Percentiles rank a stretch among this genome's conserved stretches.
These are phyloP conservation scores for Balansia obtecta DNA, from an alignment of 2,329 filamentous ascomycete species.

Conservation along the genomic window DNA sequence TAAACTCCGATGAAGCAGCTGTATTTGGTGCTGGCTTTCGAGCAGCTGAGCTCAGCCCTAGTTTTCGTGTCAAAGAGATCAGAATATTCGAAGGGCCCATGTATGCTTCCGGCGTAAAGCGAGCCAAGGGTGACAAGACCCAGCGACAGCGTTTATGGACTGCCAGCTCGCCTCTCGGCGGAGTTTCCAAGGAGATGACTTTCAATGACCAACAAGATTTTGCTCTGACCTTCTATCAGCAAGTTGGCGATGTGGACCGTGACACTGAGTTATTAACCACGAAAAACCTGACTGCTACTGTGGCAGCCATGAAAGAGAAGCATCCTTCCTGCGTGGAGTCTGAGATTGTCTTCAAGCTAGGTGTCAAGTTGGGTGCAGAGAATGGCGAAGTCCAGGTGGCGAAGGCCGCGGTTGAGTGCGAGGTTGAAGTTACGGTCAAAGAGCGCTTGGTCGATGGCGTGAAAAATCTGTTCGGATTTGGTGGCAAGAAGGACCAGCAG, in stretches of 20 bases:
- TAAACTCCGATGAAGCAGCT: constrained; percentile 93
- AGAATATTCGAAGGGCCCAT: constrained; percentile 62
- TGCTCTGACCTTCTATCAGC: constrained; percentile 66
- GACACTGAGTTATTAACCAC: constrained; percentile 58
- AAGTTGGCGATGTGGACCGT: constrained; percentile 44
- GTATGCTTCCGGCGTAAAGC: constrained; percentile 67
- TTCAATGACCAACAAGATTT: constrained; percentile 79
- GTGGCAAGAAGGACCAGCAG: constrained; percentile 72
- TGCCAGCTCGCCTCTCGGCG: constrained; percentile 60
- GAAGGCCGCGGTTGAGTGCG: constrained; percentile 71
- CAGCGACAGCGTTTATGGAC: constrained; percentile 77
- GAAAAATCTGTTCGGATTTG: constrained; percentile 92
- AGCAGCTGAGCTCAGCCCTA: constrained; percentile 81
- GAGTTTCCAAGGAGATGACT: constrained; percentile 68
- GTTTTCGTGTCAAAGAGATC: constrained; percentile 97
- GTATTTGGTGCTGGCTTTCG: constrained; percentile 94
- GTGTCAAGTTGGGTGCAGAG: constrained; percentile 56
- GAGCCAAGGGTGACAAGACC: constrained; percentile 54
- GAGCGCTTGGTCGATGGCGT: constrained; percentile 83
- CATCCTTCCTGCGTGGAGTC: constrained; percentile 59
- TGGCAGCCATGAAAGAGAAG: constrained; percentile 65
- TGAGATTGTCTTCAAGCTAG: constrained; percentile 71
- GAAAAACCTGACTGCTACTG: constrained; percentile 73
- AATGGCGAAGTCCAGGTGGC: constrained; percentile 71
- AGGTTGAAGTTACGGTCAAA: constrained; percentile 60